Conservation (phyloP, 352 stramenopile genomes). For the Phytopythium ostracodes region DNA sequence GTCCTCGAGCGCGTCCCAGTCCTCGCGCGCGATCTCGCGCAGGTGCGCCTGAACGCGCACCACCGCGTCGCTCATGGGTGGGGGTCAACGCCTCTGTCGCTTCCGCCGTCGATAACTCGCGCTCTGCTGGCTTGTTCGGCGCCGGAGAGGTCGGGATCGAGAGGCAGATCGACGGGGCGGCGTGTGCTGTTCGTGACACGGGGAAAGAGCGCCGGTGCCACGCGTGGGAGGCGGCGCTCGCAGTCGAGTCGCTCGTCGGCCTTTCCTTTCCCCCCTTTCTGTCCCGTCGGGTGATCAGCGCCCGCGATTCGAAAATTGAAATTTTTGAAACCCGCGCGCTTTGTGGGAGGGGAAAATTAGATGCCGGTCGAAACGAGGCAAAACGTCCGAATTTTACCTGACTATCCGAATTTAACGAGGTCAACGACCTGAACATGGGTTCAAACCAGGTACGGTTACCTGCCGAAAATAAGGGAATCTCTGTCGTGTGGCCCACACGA, state of each 20-base stretch:
- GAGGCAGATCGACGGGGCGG: background rate
- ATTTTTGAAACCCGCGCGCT: slow-evolving; percentile 5
- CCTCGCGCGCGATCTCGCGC: slow-evolving; percentile 44
- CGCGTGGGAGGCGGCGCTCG: background rate
- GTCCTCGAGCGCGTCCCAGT: slow-evolving; percentile 46
- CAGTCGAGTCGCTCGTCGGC: background rate
- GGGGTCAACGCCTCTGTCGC: too few species aligned
- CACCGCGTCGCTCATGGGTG: slow-evolving; percentile 65
- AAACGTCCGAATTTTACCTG: background rate
- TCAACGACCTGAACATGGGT: too few species aligned
- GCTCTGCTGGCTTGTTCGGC: background rate
- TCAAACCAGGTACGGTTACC: background rate
- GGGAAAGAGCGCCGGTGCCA: background rate
- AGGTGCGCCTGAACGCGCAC: slow-evolving; percentile 54
- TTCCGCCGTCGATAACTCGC: background rate
- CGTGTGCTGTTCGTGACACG: background rate
- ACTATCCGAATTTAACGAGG: background rate
- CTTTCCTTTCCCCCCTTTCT: background rate
- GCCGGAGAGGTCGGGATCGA: background rate
- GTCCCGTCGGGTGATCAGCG: background rate
- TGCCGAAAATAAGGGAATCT: background rate
- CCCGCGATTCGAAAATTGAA: slow-evolving; percentile 2
- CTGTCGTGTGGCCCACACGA: background rate
- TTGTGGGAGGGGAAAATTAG: background rate
- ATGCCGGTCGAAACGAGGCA: background rate